Evolutionary conservation across 345 rosid genomes (phyloP).

Genomic region (Leavenworthia alabamica): DNA sequence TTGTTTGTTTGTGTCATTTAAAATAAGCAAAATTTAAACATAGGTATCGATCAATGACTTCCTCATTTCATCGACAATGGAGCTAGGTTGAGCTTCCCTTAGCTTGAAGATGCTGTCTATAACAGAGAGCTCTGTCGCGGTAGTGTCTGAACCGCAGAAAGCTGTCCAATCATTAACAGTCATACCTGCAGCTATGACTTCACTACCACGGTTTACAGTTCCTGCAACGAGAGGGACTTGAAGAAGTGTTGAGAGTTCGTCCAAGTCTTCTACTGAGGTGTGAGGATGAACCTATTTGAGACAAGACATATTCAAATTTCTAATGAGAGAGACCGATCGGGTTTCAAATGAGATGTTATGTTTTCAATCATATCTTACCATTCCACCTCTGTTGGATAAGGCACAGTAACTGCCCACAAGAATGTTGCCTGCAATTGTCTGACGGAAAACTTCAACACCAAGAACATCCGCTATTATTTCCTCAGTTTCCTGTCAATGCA

Average conservation of each 20-base stretch:
- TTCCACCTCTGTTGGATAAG: slow-evolving; percentile 83
- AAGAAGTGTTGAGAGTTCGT: slow-evolving; percentile 86
- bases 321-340: not conserved
- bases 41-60: slow-evolving; percentile 75
- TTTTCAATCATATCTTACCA: slow-evolving; percentile 49
- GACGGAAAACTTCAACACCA: slow-evolving; percentile 92
- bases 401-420: slow-evolving; percentile 89
- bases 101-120: slow-evolving; percentile 85
- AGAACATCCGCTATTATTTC: slow-evolving; percentile 93
- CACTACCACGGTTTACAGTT: slow-evolving; percentile 82
- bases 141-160: slow-evolving; percentile 90
- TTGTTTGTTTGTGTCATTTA: slow-evolving; percentile 9
- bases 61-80: slow-evolving; percentile 85
- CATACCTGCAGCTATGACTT: slow-evolving; percentile 82
- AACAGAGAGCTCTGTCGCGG: slow-evolving; percentile 84
- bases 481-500: slow-evolving; percentile 58
- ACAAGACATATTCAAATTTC: not conserved
- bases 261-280: slow-evolving; percentile 88
- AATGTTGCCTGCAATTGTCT: slow-evolving; percentile 88
- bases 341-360: not conserved
- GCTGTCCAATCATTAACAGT: slow-evolving; percentile 85
- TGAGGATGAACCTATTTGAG: slow-evolving; percentile 77
- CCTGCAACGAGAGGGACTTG: slow-evolving; percentile 76
- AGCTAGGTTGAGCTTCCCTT: slow-evolving; percentile 83
- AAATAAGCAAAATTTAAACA: slow-evolving; percentile 39